Conservation (phyloP, 139 green algal genomes). For the Chlorella vulgaris region DNA sequence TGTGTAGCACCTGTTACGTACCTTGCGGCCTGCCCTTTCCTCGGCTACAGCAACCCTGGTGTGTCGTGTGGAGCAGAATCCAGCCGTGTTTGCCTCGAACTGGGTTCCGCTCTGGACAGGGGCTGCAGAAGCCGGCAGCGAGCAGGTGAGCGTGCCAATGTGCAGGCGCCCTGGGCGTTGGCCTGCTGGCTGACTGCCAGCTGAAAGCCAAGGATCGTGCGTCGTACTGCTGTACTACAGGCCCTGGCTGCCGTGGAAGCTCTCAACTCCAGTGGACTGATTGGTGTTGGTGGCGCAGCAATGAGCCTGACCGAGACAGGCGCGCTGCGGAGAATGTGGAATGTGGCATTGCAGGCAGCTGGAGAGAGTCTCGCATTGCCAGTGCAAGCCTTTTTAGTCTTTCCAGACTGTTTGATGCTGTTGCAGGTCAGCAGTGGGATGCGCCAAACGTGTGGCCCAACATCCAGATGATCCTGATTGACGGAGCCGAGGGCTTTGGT, state of each 20-base stretch:
- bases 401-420: too few species aligned
- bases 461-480: slow-evolving; percentile 17
- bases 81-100: slow-evolving; percentile 20
- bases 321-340: too few species aligned
- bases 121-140: not conserved
- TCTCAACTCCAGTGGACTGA: slow-evolving; percentile 6
- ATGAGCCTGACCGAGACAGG: not conserved
- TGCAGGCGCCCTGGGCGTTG: not conserved
- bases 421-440: slow-evolving; percentile 93
- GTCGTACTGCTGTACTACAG: not conserved
- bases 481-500: not conserved
- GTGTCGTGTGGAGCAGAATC: slow-evolving; percentile 8
- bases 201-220: not conserved
- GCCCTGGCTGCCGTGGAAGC: slow-evolving; percentile 15
- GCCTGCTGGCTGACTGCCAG: not conserved
- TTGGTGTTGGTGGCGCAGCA: slow-evolving; percentile 9
- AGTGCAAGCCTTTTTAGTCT: too few species aligned
- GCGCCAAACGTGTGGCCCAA: slow-evolving; percentile 73
- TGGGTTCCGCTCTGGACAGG: slow-evolving; percentile 29
- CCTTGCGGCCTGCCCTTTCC: not conserved
- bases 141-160: not conserved
- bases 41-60: not conserved
- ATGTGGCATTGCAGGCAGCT: too few species aligned
- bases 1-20: too few species aligned
- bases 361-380: too few species aligned